phyloP scores from a whole-genome alignment of 805 yeast species.

The Hanseniaspora hatyaiensis region DNA sequence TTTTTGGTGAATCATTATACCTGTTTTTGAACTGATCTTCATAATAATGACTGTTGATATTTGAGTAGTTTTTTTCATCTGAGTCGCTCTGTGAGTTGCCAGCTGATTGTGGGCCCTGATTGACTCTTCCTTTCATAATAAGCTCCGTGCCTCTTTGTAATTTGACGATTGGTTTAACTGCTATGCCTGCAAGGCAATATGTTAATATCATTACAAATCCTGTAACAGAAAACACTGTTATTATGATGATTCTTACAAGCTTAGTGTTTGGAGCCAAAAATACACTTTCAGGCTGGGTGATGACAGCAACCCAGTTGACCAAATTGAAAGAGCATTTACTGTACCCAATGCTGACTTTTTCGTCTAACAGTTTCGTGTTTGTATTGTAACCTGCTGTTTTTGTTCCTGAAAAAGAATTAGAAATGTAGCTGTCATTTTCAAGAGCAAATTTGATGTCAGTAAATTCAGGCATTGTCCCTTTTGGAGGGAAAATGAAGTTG shows the following conservation, averaged over 20 bases:
- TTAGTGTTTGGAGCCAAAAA: constrained; percentile 54
- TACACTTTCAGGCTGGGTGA: constrained; percentile 48
- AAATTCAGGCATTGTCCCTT: constrained; percentile 19
- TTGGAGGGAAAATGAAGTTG: constrained; percentile 35
- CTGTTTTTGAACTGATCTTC: neutral
- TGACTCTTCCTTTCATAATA: constrained; percentile 35
- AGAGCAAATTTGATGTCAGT: constrained; percentile 24
- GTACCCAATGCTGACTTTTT: constrained; percentile 46
- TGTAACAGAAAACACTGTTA: constrained; percentile 71
- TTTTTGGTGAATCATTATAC: neutral
- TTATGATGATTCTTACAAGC: constrained; percentile 57
- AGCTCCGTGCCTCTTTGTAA: constrained; percentile 71
- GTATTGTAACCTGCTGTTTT: constrained; percentile 33
- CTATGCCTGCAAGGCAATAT: constrained; percentile 71
- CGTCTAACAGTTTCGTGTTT: constrained; percentile 31
- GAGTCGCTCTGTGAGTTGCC: neutral
- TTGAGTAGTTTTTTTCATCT: neutral
- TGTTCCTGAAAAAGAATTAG: constrained; percentile 30
- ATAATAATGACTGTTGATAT: neutral
- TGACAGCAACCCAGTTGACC: constrained; percentile 59
- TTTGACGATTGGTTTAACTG: constrained; percentile 69
- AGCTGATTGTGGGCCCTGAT: constrained; percentile 14
- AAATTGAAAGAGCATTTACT: constrained; percentile 35
- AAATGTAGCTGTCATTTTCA: constrained; percentile 28
- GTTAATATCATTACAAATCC: constrained; percentile 58